Conservation (phyloP, 345 rosid genomes). For the Schrenkiella parvula region DNA sequence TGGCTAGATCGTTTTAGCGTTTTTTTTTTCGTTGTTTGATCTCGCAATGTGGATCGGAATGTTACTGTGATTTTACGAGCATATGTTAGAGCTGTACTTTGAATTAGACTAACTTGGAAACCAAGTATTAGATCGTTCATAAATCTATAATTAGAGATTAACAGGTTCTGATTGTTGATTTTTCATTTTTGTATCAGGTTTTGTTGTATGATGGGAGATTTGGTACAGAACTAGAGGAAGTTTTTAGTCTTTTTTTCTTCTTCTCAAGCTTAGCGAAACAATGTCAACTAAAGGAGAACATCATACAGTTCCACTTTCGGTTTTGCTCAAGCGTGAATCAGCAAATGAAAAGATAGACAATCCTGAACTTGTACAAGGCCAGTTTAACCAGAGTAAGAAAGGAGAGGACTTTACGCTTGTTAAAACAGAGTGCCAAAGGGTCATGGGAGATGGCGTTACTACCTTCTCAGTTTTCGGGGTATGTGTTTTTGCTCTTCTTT, state of each 20-base stretch:
- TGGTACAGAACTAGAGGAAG: slow-evolving; percentile 32
- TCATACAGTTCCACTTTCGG: slow-evolving; percentile 88
- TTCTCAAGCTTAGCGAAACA: not conserved
- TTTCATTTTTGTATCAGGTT: slow-evolving; percentile 9
- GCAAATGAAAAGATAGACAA: slow-evolving; percentile 76
- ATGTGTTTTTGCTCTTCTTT: slow-evolving; percentile 11
- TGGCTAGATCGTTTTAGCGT: slow-evolving; percentile 9
- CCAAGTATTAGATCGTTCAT: slow-evolving; percentile 16
- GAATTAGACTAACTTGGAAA: too few species aligned
- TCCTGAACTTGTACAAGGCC: slow-evolving; percentile 75
- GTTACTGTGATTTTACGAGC: not conserved
- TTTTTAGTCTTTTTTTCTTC: not conserved
- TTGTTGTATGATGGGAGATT: slow-evolving; percentile 13
- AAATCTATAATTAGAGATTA: not conserved
- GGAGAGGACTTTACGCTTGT: slow-evolving; percentile 83
- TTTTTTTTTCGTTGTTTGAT: not conserved
- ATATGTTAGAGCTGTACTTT: not conserved
- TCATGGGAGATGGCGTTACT: slow-evolving; percentile 75
- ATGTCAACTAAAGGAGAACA: slow-evolving; percentile 66
- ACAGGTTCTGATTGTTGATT: not conserved
- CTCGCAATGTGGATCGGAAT: slow-evolving; percentile 13
- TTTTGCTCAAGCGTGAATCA: slow-evolving; percentile 78
- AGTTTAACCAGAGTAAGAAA: slow-evolving; percentile 91
- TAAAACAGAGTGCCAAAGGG: slow-evolving; percentile 78
- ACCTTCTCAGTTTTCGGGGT: slow-evolving; percentile 89